phyloP scores from a whole-genome alignment of 495 filamentous ascomycete species.

The Penicillium verhagenii region DNA sequence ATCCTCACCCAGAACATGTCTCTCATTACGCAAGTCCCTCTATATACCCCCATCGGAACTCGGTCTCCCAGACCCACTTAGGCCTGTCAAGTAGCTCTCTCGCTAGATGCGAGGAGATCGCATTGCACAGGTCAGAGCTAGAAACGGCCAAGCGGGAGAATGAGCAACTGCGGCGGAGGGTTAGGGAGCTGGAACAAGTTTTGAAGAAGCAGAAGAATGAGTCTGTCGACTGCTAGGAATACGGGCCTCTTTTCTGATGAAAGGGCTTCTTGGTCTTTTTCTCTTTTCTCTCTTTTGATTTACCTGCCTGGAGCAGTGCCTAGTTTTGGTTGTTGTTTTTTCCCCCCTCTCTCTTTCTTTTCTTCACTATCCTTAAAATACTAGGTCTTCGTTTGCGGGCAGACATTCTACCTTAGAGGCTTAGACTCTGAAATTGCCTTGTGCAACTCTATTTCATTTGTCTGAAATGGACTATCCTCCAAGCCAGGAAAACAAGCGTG shows the following conservation, averaged over 20 bases:
- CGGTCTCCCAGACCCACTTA: constrained; percentile 30
- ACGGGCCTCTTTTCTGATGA: not conserved
- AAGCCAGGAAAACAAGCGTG: no score
- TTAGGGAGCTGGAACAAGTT: constrained; percentile 67
- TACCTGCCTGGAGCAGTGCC: not conserved
- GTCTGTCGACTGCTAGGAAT: not conserved
- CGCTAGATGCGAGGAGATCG: constrained; percentile 65
- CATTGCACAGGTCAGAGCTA: constrained; percentile 65
- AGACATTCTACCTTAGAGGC: not conserved
- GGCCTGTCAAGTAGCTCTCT: constrained; percentile 24
- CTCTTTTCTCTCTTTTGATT: not conserved
- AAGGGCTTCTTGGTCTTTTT: not conserved
- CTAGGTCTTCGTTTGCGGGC: not conserved
- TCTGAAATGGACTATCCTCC: not conserved
- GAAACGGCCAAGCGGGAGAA: constrained; percentile 79
- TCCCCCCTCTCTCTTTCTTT: no score
- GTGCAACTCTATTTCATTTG: not conserved
- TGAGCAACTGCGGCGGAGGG: constrained; percentile 66
- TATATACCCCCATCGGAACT: constrained; percentile 33
- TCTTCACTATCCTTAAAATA: not conserved
- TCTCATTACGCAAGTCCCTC: constrained; percentile 24
- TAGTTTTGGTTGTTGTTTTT: not conserved
- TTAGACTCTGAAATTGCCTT: not conserved
- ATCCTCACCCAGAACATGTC: constrained; percentile 31
- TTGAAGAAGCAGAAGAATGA: constrained; percentile 30